phyloP scores from a whole-genome alignment of 2,329 filamentous ascomycete species.

The Cadophora luteo-olivacea region DNA sequence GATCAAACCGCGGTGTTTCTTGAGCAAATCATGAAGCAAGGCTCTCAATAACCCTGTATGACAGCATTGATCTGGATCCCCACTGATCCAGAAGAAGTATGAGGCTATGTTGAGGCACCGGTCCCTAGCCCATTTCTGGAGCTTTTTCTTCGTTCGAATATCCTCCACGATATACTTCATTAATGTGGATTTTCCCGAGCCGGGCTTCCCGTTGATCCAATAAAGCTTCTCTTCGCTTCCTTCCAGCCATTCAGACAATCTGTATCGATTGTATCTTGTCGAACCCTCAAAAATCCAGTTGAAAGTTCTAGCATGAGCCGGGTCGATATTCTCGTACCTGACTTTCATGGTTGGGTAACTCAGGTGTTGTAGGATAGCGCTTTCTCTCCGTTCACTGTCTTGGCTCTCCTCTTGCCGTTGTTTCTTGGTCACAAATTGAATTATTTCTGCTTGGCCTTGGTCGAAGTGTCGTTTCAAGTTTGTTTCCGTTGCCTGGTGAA shows the following conservation, averaged over 20 bases:
- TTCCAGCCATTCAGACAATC: conserved; percentile 28
- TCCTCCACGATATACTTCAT: conserved; percentile 30
- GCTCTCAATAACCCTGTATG: conserved; percentile 23
- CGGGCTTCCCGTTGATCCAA: conserved; percentile 33
- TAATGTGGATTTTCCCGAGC: conserved; percentile 41
- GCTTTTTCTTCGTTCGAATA: conserved; percentile 23
- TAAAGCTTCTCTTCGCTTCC: conserved; percentile 18
- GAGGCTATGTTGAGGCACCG: conserved; percentile 40
- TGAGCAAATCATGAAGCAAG: conserved; percentile 20
- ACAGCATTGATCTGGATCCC: conserved; percentile 35
- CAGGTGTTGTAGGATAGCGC: background rate
- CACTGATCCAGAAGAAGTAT: conserved; percentile 55
- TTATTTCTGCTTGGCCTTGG: background rate
- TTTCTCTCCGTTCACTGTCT: background rate
- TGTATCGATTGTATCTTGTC: background rate
- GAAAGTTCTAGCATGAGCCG: conserved; percentile 24
- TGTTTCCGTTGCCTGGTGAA: background rate
- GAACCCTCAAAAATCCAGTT: conserved; percentile 24
- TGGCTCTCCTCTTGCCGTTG: background rate
- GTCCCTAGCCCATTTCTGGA: conserved; percentile 39
- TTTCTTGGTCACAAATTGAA: background rate
- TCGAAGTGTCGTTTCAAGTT: background rate
- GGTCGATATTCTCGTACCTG: conserved; percentile 12
- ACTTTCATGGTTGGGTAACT: conserved; percentile 19
- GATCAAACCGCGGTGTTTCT: background rate